Conservation (phyloP, 208 protist species). For the Trypanosoma melophagium region DNA sequence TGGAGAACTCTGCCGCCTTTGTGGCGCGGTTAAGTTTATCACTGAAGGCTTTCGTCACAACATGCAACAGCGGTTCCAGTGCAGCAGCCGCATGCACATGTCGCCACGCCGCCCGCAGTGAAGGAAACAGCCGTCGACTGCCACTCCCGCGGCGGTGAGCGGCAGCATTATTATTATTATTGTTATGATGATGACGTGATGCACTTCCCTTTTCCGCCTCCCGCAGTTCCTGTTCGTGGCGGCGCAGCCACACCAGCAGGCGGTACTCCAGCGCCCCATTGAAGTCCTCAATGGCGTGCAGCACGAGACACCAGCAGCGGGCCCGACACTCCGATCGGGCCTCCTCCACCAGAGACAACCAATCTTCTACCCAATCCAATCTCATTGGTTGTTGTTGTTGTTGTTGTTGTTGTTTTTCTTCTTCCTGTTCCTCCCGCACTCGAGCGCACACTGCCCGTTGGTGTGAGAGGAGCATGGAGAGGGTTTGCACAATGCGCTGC, state of each 20-base stretch:
- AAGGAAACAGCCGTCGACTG: constrained; percentile 26
- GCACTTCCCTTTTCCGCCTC: constrained; percentile 11
- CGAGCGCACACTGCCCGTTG: constrained; percentile 24
- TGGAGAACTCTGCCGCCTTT: constrained; percentile 8
- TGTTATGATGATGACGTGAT: background rate
- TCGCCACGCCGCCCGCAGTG: constrained; percentile 60
- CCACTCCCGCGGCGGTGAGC: background rate
- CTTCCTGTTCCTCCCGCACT: background rate
- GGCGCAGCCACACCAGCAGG: constrained; percentile 30
- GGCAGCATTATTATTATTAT: background rate
- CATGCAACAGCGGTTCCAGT: constrained; percentile 44
- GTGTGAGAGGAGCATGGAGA: constrained; percentile 29
- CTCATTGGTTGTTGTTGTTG: background rate
- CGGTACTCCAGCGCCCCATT: constrained; percentile 38
- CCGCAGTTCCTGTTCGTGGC: constrained; percentile 14
- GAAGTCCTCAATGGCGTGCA: constrained; percentile 54
- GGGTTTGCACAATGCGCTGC: constrained; percentile 25
- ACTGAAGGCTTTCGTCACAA: constrained; percentile 51
- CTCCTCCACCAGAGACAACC: constrained; percentile 33
- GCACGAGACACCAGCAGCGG: constrained; percentile 44
- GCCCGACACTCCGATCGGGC: constrained; percentile 31
- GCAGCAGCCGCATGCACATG: constrained; percentile 52
- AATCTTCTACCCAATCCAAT: constrained; percentile 17
- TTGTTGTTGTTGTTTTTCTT: background rate
- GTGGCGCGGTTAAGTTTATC: constrained; percentile 21